These are phyloP conservation scores for Aspergillus niger DNA, from an alignment of 2,329 filamentous ascomycete genomes.

Conservation along the genomic window DNA sequence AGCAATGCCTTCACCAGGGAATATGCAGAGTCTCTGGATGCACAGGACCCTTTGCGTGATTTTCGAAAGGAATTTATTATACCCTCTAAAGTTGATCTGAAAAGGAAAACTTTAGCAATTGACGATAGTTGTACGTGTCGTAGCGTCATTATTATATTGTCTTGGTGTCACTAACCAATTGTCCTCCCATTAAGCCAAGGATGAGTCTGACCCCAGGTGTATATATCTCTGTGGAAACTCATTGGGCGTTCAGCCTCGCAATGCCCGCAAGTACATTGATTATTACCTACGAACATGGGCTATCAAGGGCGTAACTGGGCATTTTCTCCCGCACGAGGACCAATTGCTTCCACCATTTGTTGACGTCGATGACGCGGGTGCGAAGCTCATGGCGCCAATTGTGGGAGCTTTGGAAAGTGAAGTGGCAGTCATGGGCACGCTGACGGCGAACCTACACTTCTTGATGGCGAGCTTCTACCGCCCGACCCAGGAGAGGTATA, in stretches of 20 bases:
- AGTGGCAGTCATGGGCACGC: slow-evolving; percentile 83
- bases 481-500: slow-evolving; percentile 66
- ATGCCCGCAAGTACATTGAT: slow-evolving; percentile 65
- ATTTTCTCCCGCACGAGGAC: slow-evolving; percentile 70
- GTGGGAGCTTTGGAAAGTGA: slow-evolving; percentile 73
- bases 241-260: slow-evolving; percentile 77
- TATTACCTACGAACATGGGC: slow-evolving; percentile 82
- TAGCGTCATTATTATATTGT: not conserved
- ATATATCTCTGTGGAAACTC: slow-evolving; percentile 92
- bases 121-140: slow-evolving; percentile 27
- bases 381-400: slow-evolving; percentile 68
- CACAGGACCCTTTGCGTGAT: slow-evolving; percentile 60
- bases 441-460: slow-evolving; percentile 80
- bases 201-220: slow-evolving; percentile 50
- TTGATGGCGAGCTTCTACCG: slow-evolving; percentile 83
- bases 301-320: slow-evolving; percentile 78
- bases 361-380: slow-evolving; percentile 74
- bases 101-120: slow-evolving; percentile 58
- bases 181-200: slow-evolving; percentile 14
- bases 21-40: slow-evolving; percentile 57
- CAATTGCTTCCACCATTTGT: slow-evolving; percentile 73
- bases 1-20: slow-evolving; percentile 37
- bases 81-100: slow-evolving; percentile 71
- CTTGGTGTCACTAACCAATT: slow-evolving; percentile 5
- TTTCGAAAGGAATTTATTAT: slow-evolving; percentile 74